Percentiles rank a stretch among this genome's conserved stretches.
Conservation (phyloP, 345 rosid species). For the Lepidium didymum region DNA sequence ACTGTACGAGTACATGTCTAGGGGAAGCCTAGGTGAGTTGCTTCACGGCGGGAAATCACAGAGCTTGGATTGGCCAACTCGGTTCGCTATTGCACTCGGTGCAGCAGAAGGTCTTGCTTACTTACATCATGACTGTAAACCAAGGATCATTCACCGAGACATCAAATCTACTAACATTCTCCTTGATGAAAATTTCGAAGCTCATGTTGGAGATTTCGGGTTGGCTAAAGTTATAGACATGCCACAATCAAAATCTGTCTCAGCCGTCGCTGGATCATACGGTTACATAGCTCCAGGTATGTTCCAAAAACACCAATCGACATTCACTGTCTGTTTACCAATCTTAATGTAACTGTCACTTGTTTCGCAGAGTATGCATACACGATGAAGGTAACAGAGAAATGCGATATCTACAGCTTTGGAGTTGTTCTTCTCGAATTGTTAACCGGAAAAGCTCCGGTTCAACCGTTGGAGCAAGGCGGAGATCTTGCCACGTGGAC, state of each 20-base stretch:
- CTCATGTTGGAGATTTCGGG: constrained; percentile 98
- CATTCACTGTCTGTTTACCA: too few relatives aligned
- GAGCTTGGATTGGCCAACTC: constrained; percentile 67
- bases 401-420: constrained; percentile 91
- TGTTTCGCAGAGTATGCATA: constrained; percentile 76
- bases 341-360: background rate
- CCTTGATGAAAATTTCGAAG: constrained; percentile 82
- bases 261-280: constrained; percentile 96
- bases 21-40: constrained; percentile 84
- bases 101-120: constrained; percentile 97
- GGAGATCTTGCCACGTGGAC: constrained; percentile 85
- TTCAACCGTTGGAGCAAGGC: constrained; percentile 79
- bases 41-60: constrained; percentile 59
- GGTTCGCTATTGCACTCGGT: constrained; percentile 83
- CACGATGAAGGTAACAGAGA: constrained; percentile 94
- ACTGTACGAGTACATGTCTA: constrained; percentile 76
- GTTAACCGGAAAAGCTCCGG: constrained; percentile 83
- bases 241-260: constrained; percentile 93
- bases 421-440: constrained; percentile 79
- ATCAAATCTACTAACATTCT: constrained; percentile 91
- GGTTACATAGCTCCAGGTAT: constrained; percentile 99
- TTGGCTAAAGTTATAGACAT: constrained; percentile 92
- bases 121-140: constrained; percentile 93
- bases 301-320: background rate
- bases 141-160: constrained; percentile 88